Conservation (phyloP, 192 early-diverging fungal species). For the Gigaspora rosea region DNA sequence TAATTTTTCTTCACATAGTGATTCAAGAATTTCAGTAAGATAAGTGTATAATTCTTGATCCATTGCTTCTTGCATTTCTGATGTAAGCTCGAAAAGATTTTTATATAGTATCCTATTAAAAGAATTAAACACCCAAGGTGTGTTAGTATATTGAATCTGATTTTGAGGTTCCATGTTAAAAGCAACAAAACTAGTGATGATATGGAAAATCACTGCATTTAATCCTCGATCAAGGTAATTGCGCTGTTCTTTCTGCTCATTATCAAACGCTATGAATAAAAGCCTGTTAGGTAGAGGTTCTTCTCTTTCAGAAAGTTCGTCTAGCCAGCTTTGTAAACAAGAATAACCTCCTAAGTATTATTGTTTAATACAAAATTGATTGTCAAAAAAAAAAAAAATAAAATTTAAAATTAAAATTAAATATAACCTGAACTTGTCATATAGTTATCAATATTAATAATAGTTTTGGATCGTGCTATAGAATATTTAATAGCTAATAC, state of each 20-base stretch:
- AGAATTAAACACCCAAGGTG: conserved; percentile 16
- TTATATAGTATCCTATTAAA: conserved; percentile 18
- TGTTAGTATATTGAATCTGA: conserved; percentile 15
- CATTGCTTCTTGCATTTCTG: conserved; percentile 4
- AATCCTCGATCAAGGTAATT: conserved; percentile 28
- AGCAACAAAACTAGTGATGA: background rate
- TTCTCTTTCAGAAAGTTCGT: background rate
- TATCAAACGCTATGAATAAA: background rate
- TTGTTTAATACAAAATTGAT: too few species aligned
- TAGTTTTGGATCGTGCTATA: conserved; percentile 7
- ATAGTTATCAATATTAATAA: background rate
- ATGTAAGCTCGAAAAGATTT: conserved; percentile 9
- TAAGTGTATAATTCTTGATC: conserved; percentile 25
- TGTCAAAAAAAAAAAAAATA: too few species aligned
- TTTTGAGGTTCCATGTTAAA: conserved; percentile 32
- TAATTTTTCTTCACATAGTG: conserved; percentile 24
- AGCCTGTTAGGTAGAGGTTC: background rate
- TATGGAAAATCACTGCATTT: background rate
- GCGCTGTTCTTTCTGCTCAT: conserved; percentile 17
- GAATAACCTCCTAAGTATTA: too few species aligned
- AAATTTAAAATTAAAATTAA: too few species aligned
- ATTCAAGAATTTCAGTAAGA: conserved; percentile 14
- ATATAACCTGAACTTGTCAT: too few species aligned
- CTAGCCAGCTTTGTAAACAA: background rate
- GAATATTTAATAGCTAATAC: conserved; percentile 31